phyloP scores from a whole-genome alignment of 1,284 basidiomycete species.

The Psilocybe mexicana region DNA sequence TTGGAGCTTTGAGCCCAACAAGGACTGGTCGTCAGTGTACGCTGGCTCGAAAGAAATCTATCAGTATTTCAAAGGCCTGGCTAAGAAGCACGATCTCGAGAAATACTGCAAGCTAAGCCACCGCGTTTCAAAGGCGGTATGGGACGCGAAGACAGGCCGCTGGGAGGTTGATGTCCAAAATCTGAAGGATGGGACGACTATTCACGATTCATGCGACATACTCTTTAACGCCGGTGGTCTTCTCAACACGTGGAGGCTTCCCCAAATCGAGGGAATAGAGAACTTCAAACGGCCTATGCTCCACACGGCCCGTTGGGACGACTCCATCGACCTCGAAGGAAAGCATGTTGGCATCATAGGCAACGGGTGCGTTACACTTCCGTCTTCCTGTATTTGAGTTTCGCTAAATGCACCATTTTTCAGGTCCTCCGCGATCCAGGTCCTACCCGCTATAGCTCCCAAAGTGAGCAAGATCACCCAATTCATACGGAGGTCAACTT shows the following conservation, averaged over 20 bases:
- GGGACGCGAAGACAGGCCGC: conserved; percentile 28
- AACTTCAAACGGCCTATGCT: conserved; percentile 43
- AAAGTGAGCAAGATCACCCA: conserved; percentile 29
- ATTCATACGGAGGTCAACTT: conserved; percentile 34
- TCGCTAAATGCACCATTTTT: background rate
- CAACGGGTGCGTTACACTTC: conserved; percentile 37
- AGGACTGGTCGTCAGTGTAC: conserved; percentile 31
- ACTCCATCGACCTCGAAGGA: conserved; percentile 38
- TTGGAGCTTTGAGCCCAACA: conserved; percentile 33
- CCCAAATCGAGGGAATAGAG: conserved; percentile 42
- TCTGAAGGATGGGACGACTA: conserved; percentile 20
- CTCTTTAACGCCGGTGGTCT: conserved; percentile 34
- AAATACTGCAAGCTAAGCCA: conserved; percentile 33
- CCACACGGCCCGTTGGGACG: conserved; percentile 50
- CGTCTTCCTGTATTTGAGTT: background rate
- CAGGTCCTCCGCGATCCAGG: conserved; percentile 39
- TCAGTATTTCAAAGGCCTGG: conserved; percentile 29
- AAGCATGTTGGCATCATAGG: conserved; percentile 52
- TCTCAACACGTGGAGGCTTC: conserved; percentile 38
- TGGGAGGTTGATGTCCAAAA: conserved; percentile 32
- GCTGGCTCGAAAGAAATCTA: conserved; percentile 31
- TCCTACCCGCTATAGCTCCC: conserved; percentile 34
- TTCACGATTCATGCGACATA: conserved; percentile 31
- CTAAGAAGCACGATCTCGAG: conserved; percentile 28
- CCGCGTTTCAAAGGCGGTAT: conserved; percentile 29